phyloP scores from a whole-genome alignment of 2,329 filamentous ascomycete species.

The Zelopaecilomyces penicillatus region DNA sequence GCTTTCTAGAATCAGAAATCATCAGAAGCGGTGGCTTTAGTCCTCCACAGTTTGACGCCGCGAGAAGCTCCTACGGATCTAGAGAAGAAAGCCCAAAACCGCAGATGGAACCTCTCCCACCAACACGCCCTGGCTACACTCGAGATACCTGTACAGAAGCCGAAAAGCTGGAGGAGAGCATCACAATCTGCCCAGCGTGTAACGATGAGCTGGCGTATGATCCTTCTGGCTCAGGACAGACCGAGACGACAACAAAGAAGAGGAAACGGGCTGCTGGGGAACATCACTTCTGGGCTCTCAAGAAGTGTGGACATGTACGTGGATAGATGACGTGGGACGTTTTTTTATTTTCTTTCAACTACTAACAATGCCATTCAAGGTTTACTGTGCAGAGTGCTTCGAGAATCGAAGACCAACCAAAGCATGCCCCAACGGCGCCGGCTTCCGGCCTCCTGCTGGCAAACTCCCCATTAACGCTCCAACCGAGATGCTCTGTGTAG shows the following conservation, averaged over 20 bases:
- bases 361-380: conserved; percentile 29
- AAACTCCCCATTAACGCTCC: conserved; percentile 16
- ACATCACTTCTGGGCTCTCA: conserved; percentile 87
- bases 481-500: conserved; percentile 42
- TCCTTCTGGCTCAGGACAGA: conserved; percentile 30
- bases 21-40: conserved; percentile 10
- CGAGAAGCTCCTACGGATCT: conserved; percentile 23
- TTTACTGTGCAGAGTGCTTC: conserved; percentile 55
- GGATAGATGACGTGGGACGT: neutral
- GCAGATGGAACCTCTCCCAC: conserved; percentile 53
- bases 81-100: conserved; percentile 32
- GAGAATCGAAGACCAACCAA: conserved; percentile 42
- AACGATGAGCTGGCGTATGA: conserved; percentile 75
- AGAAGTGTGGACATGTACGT: conserved; percentile 82
- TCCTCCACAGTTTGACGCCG: conserved; percentile 15
- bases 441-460: conserved; percentile 28
- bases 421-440: conserved; percentile 22
- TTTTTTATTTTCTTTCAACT: neutral
- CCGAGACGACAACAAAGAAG: conserved; percentile 21
- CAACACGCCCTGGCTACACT: conserved; percentile 69
- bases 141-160: conserved; percentile 46
- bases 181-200: conserved; percentile 80
- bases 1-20: conserved; percentile 16
- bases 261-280: conserved; percentile 50
- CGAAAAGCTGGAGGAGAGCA: conserved; percentile 50